Conservation (phyloP, 2,329 filamentous ascomycete species). For the Pyricularia sp. region DNA sequence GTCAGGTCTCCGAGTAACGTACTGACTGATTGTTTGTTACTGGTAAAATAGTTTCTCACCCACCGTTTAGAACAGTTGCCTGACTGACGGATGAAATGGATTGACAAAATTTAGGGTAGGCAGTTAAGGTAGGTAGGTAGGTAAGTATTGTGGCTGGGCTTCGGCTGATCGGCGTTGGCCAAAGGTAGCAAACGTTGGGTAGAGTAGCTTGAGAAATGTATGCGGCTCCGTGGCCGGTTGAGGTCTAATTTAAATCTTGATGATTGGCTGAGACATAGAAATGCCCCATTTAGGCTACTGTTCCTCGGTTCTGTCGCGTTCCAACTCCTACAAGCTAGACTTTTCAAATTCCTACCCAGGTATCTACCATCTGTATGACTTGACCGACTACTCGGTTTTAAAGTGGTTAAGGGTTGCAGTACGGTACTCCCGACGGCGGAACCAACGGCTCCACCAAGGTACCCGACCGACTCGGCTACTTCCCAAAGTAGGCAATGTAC, state of each 20-base stretch:
- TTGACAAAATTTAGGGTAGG: too few species aligned
- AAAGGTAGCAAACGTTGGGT: background rate
- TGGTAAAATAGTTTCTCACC: background rate
- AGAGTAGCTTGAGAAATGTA: background rate
- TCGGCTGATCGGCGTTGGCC: background rate
- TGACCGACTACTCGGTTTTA: background rate
- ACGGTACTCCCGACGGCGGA: background rate
- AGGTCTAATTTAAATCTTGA: background rate
- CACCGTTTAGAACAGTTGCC: background rate
- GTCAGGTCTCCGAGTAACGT: background rate
- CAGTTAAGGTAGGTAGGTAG: too few species aligned
- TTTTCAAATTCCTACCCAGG: too few species aligned
- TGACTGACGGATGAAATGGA: background rate
- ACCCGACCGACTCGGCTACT: background rate
- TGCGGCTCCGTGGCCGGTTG: background rate
- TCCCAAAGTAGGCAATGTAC: background rate
- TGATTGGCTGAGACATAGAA: background rate
- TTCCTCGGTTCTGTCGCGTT: background rate
- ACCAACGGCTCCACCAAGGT: background rate
- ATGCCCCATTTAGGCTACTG: background rate
- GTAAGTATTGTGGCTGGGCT: background rate
- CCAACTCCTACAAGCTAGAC: background rate
- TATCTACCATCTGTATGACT: background rate
- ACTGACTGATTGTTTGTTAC: too few species aligned
- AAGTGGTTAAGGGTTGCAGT: background rate